Conservation (phyloP, 106 monocot species). For the Dendrobium nobile region DNA sequence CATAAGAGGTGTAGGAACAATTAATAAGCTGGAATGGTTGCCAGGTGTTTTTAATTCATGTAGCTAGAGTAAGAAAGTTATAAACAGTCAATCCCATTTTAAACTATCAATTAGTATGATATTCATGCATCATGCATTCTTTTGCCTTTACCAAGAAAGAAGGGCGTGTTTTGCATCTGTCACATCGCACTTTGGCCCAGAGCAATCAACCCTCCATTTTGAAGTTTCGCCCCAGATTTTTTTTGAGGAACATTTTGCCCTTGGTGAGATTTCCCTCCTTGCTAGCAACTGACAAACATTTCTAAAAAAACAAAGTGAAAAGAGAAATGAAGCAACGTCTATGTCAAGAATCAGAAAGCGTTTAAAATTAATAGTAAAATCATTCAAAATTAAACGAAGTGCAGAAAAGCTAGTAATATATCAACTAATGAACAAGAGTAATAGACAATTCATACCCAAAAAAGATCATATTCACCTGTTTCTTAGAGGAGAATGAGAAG, state of each 20-base stretch:
- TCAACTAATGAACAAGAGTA: neutral
- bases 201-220: constrained; percentile 17
- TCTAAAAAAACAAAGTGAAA: constrained; percentile 14
- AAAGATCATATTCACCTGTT: constrained; percentile 3
- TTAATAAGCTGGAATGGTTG: neutral
- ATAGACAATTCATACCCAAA: neutral
- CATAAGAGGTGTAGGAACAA: neutral
- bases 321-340: neutral
- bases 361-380: neutral
- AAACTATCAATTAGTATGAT: neutral
- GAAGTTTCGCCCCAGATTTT: constrained; percentile 27
- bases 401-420: neutral
- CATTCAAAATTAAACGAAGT: neutral
- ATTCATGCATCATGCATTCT: neutral
- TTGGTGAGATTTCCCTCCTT: constrained; percentile 79
- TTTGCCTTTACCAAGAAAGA: constrained; percentile 66
- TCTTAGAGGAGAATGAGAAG: neutral
- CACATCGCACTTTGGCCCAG: constrained; percentile 28
- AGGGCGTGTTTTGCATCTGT: constrained; percentile 65
- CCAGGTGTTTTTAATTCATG: neutral
- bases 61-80: neutral
- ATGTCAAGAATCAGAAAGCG: neutral
- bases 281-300: constrained; percentile 62
- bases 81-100: neutral
- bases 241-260: constrained; percentile 44